Base-by-base conservation (phyloP, 73 alveolate species). In the Paramecium bursaria region DNA sequence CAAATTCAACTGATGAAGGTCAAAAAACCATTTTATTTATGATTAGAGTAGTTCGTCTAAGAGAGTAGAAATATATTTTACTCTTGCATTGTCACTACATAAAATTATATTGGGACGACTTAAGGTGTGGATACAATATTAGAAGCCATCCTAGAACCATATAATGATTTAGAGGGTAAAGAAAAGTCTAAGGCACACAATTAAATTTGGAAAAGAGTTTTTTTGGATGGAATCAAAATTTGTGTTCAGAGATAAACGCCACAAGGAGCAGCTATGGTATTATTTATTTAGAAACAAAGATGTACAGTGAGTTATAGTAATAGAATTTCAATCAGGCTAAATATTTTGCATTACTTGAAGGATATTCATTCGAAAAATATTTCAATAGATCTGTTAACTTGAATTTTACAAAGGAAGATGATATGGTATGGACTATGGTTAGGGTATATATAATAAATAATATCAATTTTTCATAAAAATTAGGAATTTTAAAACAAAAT, bases 1-100 rank as follows among this genome's bases (percentile, higher is more conserved):
- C 26, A 33, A 57, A 57, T 3, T 15, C 39, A 13, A 6, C 33
- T 1, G 22, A 67, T 67, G 60, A 67, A 31, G 49, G 5, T 39
- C 14, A 7, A 39, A 11, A 39, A 7, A 7, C 11, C 11, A 39
- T 39, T 11, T 7, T 39, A 39, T 39, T 7, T 39, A 39, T 39
- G 5, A 5, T 7, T 39, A 39, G 11, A 39, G 11, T 39, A 39
- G 49, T 39, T 39, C 49, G 49, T 39, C 5, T 39, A 7, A 7
- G 11, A 39, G 5, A 39, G 11, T 39, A 31, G 50, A 39, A 67
- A 67, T 57, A 67, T 67, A 31, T 67, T 67, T 27, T 67, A 67
- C 27, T 67, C 82, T 9, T 67, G 82, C 50, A 3, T 67, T 13
- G 44, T 67, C 1, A 33, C 60, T 25, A 39, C 82, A 33, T 67